Evolutionary conservation across 495 filamentous ascomycete species (phyloP), one percentile per base, ranked within the genome.

Genomic region (Pseudotulostoma volvatum): DNA sequence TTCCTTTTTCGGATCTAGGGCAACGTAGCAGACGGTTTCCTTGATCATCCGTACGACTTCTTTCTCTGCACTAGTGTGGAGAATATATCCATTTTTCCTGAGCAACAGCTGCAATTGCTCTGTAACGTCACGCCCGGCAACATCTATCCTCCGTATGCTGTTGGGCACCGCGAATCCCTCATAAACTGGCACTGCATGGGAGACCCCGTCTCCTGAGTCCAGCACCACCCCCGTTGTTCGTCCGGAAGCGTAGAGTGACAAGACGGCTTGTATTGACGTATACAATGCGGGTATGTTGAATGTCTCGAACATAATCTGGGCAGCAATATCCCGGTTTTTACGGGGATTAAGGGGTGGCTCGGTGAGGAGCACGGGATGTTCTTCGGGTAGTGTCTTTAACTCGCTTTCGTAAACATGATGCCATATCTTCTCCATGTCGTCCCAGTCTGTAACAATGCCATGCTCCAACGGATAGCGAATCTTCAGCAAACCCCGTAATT

Each of bases 381-480:
- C 92, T 67, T 96, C 90, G 51, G 86, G 93, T 50, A 93, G 69
- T 18, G 88, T 93, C 65, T 95, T 96, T 46, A 99, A 59, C 46
- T 82, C 79, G 52, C 80, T 79, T 42, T 74, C 73, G 57, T 83
- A 84, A 36, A 83, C 79, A 51, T 79, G 77, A 56, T 85, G 81
- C 90, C 90, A 99, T 60, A 99, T 99, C 58, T 94, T 96, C 73
- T 97, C 90, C 92, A 97, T 96, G 62, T 97, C 90, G 66, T 96
- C 88, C 90, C 90, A 97, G 77, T 97, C 95, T 1, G 90, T 99
- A 34, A 99, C 90, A 45, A 96, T 90, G 51, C 90, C 90, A 57
- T 99, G 90, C 57, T 95, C 92, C 40, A 99, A 68, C 31, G 90
- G 90, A 52, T 96, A 96, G 36, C 76, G 72, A 50, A 99, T 86